Percentiles rank a stretch among this genome's conserved stretches.
Conservation (phyloP, 257 asterid genomes). For the Penstemon davidsonii region DNA sequence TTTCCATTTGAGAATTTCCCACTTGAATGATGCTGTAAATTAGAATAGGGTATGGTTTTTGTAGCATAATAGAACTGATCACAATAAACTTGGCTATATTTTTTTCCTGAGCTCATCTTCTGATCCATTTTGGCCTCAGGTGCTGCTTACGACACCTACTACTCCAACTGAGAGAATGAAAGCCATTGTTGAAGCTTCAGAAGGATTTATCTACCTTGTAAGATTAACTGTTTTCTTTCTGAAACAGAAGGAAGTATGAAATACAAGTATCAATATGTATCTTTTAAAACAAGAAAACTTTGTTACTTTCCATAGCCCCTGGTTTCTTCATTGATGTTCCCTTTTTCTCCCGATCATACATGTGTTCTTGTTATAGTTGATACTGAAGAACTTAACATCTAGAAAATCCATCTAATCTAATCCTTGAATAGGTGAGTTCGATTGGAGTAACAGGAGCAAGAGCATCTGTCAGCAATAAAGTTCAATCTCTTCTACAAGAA, state of each 20-base stretch:
- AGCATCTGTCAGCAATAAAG: slow-evolving; percentile 62
- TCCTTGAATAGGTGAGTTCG: slow-evolving; percentile 62
- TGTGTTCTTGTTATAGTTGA: background rate
- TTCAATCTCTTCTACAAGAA: slow-evolving; percentile 66
- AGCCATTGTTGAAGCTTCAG: slow-evolving; percentile 76
- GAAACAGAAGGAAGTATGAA: background rate
- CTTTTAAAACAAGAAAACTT: background rate
- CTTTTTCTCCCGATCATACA: background rate
- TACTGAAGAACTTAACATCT: background rate
- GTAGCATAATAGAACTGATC: slow-evolving; percentile 5
- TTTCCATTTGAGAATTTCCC: slow-evolving; percentile 7
- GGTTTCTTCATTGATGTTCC: background rate
- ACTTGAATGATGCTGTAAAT: slow-evolving; percentile 9
- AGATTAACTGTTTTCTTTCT: slow-evolving; percentile 29
- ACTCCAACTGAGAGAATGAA: slow-evolving; percentile 75
- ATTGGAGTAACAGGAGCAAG: slow-evolving; percentile 95
- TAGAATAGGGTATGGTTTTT: background rate
- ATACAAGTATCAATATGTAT: background rate
- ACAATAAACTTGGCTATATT: background rate
- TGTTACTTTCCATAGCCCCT: slow-evolving; percentile 12
- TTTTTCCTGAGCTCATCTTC: background rate
- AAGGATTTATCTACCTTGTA: slow-evolving; percentile 91
- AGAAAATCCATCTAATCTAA: background rate
- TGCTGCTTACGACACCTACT: slow-evolving; percentile 85
- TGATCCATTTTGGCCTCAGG: slow-evolving; percentile 43